Base-by-base conservation (phyloP, 441 rosid species). In the Gossypium davidsonii region DNA sequence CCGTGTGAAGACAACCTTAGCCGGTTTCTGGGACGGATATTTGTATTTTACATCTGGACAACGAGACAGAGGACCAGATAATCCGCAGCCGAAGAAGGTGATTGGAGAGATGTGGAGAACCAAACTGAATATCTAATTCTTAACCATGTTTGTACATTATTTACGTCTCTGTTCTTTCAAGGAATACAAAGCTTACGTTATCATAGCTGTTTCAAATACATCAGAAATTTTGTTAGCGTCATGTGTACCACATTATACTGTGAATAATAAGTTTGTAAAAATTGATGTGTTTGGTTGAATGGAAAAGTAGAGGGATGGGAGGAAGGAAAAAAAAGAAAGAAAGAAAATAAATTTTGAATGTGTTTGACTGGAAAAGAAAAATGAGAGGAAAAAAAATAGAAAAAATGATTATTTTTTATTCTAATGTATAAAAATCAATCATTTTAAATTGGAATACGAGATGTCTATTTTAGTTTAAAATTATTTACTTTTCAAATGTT, bases 21-120 rank as follows among this genome's bases (percentile, higher is more conserved):
- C 86, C 9, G 94, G 97, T 0, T 87, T 80, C 73, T 91, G 93
- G 93, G 85, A 90, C 53, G 96, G 98, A 62, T 86, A 90, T 84
- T 73, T 93, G 80, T 91, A 91, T 74, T 91, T 91, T 68, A 91
- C 97, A 17, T 93, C 98, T 0, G 98, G 97, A 56, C 97, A 91
- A 78, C 85, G 98, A 2, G 97, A 93, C 77, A 88, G 93, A 84
- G 96, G 96, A 74, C 92, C 91, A 0, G 90, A 83, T 7, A 85
- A 91, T 87, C 98, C 98, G 15, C 88, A 84, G 26, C 98, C 97
- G 0, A 85, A 78, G 57, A 88, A 89, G 84, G 94, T 93, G 61
- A 81, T 89, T 20, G 94, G 88, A 70, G 92, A 91, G 61, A 79
- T 83, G 87, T 91, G 96, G 94, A 89, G 98, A 83, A 84, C 97